Evolutionary conservation across 352 stramenopile species (phyloP).

Genomic region (Lagenidium sp.): DNA sequence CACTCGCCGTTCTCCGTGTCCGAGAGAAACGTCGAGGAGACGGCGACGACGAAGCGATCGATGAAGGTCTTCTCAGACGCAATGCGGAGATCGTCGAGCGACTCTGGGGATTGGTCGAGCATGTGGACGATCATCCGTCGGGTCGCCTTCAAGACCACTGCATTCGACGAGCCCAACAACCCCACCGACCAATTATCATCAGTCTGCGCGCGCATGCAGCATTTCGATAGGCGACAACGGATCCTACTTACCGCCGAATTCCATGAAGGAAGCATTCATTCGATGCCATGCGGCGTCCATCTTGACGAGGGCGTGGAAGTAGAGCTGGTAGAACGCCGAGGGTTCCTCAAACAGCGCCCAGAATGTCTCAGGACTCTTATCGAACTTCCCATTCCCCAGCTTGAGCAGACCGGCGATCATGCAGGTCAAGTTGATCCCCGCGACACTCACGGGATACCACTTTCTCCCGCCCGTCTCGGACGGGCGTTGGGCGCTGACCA

Average conservation of each 20-base stretch:
- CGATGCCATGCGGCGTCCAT: conserved; percentile 78
- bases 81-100: conserved; percentile 40
- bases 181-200: too few relatives aligned
- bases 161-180: too few relatives aligned
- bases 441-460: conserved; percentile 78
- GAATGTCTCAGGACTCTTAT: conserved; percentile 24
- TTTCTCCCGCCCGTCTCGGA: conserved; percentile 24
- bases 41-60: conserved; percentile 56
- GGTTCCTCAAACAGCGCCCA: conserved; percentile 82
- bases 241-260: conserved; percentile 67
- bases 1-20: conserved; percentile 72
- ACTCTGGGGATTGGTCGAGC: conserved; percentile 37
- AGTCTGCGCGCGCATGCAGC: too few relatives aligned
- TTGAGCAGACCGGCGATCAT: conserved; percentile 58
- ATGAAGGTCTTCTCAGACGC: conserved; percentile 53
- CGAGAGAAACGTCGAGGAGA: conserved; percentile 33
- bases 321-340: conserved; percentile 77
- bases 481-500: conserved; percentile 42
- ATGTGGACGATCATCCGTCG: conserved; percentile 48
- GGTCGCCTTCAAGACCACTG: conserved; percentile 72
- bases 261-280: conserved; percentile 80
- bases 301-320: conserved; percentile 61
- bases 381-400: conserved; percentile 56
- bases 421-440: conserved; percentile 81
- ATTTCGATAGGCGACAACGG: too few relatives aligned